Percentiles rank a stretch among this genome's conserved stretches.
Evolutionary conservation across 257 asterid species (phyloP).

Genomic region (Avicennia marina): DNA sequence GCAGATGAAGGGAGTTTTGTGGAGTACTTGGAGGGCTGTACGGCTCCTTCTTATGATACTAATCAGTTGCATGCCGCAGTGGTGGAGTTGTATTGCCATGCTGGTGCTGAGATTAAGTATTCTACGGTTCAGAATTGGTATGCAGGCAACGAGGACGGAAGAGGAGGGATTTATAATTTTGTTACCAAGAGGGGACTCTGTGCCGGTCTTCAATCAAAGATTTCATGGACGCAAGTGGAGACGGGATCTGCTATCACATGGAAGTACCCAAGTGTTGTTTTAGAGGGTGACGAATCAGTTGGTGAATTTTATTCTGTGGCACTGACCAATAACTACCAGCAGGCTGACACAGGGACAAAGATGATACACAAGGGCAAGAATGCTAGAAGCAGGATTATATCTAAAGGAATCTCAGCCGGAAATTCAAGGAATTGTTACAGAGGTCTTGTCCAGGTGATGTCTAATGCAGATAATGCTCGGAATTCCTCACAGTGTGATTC

Average conservation of each 20-base stretch:
- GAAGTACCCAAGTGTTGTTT: constrained; percentile 93
- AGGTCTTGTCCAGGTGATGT: constrained; percentile 89
- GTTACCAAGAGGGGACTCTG: constrained; percentile 94
- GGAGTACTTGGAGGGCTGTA: constrained; percentile 97
- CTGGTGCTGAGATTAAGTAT: constrained; percentile 84
- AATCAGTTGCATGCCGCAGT: constrained; percentile 94
- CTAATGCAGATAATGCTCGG: constrained; percentile 68
- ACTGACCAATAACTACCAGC: constrained; percentile 85
- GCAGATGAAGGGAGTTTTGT: constrained; percentile 94
- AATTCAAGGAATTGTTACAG: constrained; percentile 80
- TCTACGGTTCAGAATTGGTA: constrained; percentile 99
- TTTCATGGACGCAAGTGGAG: constrained; percentile 99
- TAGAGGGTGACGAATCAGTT: constrained; percentile 92
- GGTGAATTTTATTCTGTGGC: constrained; percentile 98
- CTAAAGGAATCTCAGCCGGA: constrained; percentile 96
- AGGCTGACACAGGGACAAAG: constrained; percentile 97
- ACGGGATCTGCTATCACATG: constrained; percentile 97
- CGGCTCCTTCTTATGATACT: constrained; percentile 90
- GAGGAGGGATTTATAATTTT: constrained; percentile 82
- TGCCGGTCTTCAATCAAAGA: constrained; percentile 69
- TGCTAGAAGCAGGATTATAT: constrained; percentile 87
- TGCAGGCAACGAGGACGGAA: constrained; percentile 88
- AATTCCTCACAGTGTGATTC: constrained; percentile 95
- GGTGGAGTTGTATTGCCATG: constrained; percentile 79
- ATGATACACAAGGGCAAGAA: constrained; percentile 98